These are phyloP conservation scores for Aspergillus wentii DNA, from an alignment of 495 filamentous ascomycete species.

Conservation along the genomic window DNA sequence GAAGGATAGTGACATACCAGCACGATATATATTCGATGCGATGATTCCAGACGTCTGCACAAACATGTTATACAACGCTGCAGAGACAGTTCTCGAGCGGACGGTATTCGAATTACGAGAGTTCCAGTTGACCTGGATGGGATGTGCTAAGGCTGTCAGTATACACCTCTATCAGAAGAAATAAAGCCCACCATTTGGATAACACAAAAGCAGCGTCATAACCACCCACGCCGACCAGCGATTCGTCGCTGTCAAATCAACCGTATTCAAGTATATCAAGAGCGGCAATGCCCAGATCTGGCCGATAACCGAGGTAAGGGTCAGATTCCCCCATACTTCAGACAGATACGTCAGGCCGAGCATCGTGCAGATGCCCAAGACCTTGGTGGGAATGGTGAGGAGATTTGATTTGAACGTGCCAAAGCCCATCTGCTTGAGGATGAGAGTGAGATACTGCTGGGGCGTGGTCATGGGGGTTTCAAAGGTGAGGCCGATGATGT, in stretches of 20 bases:
- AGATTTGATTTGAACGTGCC: conserved; percentile 62
- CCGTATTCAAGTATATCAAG: conserved; percentile 47
- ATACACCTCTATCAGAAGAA: background rate
- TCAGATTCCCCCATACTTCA: conserved; percentile 46
- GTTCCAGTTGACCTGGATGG: conserved; percentile 33
- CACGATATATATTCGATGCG: conserved; percentile 50
- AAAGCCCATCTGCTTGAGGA: conserved; percentile 55
- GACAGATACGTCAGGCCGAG: conserved; percentile 43
- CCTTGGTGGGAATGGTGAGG: conserved; percentile 53
- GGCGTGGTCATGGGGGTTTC: conserved; percentile 47
- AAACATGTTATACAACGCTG: conserved; percentile 53
- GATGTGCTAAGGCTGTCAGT: conserved; percentile 20
- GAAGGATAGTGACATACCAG: conserved; percentile 35
- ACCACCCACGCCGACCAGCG: conserved; percentile 54
- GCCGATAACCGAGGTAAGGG: conserved; percentile 36
- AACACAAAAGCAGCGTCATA: conserved; percentile 52
- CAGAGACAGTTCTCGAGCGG: conserved; percentile 50
- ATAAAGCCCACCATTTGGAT: conserved; percentile 49
- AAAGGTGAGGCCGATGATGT: conserved; percentile 46
- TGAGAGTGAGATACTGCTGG: conserved; percentile 57
- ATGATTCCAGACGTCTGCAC: conserved; percentile 48
- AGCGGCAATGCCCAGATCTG: conserved; percentile 55
- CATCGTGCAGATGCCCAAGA: conserved; percentile 34
- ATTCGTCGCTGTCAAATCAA: conserved; percentile 36
- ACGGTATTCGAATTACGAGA: conserved; percentile 54